Evolutionary conservation across 2,329 filamentous ascomycete species (phyloP).

Genomic region (Annulohypoxylon truncatum): DNA sequence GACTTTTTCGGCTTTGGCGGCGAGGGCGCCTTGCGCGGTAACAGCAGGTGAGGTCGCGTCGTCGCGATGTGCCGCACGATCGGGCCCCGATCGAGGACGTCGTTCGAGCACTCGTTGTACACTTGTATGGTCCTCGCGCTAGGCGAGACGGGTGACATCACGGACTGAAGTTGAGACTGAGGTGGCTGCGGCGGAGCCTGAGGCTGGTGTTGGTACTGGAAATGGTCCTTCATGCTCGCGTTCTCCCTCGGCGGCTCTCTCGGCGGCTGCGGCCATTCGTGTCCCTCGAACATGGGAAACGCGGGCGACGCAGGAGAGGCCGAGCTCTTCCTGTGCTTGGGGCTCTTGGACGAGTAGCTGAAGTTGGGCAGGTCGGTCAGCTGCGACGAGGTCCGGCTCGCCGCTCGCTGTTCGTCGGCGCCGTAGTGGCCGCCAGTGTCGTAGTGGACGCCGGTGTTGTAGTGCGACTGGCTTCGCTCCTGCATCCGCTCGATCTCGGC

Average conservation of each 20-base stretch:
- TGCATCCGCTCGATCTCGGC: constrained; percentile 27
- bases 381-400: background rate
- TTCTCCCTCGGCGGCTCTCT: background rate
- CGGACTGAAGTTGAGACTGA: background rate
- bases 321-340: constrained; percentile 11
- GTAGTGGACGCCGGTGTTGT: background rate
- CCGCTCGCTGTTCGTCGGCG: background rate
- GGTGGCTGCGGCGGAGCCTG: background rate
- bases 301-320: background rate
- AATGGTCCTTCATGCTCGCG: too few species aligned
- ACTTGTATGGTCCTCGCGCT: constrained; percentile 23
- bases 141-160: constrained; percentile 6
- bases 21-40: constrained; percentile 7
- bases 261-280: background rate
- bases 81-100: constrained; percentile 6
- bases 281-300: background rate
- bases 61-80: constrained; percentile 15
- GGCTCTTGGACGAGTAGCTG: constrained; percentile 28
- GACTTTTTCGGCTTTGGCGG: background rate
- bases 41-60: background rate
- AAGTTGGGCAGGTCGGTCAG: constrained; percentile 13
- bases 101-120: background rate
- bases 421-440: too few species aligned
- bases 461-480: constrained; percentile 14
- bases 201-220: background rate